These are phyloP conservation scores for Tetrapyrgos nigripes DNA, from an alignment of 1,284 basidiomycete genomes.

Conservation along the genomic window DNA sequence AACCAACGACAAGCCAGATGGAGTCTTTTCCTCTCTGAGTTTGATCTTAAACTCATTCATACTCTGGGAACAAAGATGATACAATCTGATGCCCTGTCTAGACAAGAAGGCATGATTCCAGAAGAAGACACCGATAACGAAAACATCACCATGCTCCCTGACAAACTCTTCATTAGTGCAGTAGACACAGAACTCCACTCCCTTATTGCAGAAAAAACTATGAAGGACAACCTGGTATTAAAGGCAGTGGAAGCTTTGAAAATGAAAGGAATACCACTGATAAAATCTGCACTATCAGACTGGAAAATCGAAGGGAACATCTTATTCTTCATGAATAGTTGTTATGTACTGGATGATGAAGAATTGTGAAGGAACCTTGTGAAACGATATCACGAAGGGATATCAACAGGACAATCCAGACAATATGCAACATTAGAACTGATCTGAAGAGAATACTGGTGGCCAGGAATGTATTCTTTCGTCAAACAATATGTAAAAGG, in stretches of 20 bases:
- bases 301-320: too few species aligned
- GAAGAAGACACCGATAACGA: too few species aligned
- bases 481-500: too few species aligned
- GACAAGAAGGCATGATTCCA: conserved; percentile 20
- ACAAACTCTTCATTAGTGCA: conserved; percentile 17
- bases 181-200: conserved; percentile 15
- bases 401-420: too few species aligned
- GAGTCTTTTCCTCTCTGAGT: conserved; percentile 34
- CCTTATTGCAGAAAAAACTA: neutral
- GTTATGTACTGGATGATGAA: neutral
- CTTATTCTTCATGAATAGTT: neutral
- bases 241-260: neutral
- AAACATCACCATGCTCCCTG: conserved; percentile 19
- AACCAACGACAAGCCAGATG: conserved; percentile 44
- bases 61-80: neutral
- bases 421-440: too few species aligned
- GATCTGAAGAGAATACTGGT: too few species aligned
- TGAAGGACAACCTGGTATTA: neutral
- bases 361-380: neutral
- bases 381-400: neutral
- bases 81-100: conserved; percentile 23
- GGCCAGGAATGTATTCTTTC: too few species aligned
- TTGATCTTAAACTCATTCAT: conserved; percentile 31
- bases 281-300: neutral
- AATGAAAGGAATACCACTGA: neutral